A percentile compares a stretch with the other conserved stretches of the same genome.
phyloP scores from a whole-genome alignment of 2,329 filamentous ascomycete species.

The Trichophyton verrucosum region DNA sequence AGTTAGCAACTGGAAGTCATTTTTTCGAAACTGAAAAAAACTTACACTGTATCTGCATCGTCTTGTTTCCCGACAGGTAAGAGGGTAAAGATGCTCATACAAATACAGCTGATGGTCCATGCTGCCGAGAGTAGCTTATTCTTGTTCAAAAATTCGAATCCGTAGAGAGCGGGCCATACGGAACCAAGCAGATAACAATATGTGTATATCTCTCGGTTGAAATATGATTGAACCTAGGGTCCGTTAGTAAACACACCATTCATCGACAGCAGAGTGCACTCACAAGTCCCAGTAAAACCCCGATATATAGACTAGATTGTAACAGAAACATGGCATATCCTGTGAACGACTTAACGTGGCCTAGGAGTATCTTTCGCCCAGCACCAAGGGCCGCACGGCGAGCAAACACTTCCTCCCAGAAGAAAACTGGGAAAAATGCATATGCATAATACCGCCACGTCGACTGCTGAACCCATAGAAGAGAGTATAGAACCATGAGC shows the following conservation, averaged over 20 bases:
- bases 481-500: constrained; percentile 62
- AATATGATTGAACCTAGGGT: constrained; percentile 73
- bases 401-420: constrained; percentile 93
- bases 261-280: constrained; percentile 19
- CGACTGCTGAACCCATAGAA: constrained; percentile 67
- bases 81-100: constrained; percentile 85
- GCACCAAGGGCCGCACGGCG: constrained; percentile 55
- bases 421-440: constrained; percentile 78
- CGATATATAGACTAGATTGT: constrained; percentile 56
- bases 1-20: constrained; percentile 10
- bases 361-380: constrained; percentile 57
- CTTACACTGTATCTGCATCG: constrained; percentile 60
- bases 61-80: constrained; percentile 80
- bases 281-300: constrained; percentile 66
- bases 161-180: constrained; percentile 67
- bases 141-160: constrained; percentile 54
- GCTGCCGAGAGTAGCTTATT: constrained; percentile 52
- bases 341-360: constrained; percentile 50
- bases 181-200: constrained; percentile 62
- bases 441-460: constrained; percentile 81
- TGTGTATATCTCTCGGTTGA: constrained; percentile 77
- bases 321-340: constrained; percentile 49
- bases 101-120: constrained; percentile 64
- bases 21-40: constrained; percentile 10
- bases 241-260: constrained; percentile 2